These are phyloP conservation scores for Pythium utonaiense DNA, from an alignment of 352 stramenopile species.

Conservation along the genomic window DNA sequence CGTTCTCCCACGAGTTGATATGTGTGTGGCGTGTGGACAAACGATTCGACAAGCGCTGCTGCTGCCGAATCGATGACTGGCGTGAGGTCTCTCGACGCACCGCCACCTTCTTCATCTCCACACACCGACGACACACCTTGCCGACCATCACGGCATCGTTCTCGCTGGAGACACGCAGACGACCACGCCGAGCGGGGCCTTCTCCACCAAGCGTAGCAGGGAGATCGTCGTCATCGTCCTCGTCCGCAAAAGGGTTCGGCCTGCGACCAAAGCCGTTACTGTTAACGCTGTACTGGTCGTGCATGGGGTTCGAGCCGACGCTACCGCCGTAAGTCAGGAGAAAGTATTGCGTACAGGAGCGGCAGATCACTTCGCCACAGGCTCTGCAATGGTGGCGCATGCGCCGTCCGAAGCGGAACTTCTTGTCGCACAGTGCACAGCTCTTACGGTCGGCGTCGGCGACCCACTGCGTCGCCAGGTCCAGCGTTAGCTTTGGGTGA, in stretches of 20 bases:
- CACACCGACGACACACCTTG: slow-evolving; percentile 59
- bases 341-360: slow-evolving; percentile 26
- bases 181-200: background rate
- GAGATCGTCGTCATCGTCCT: slow-evolving; percentile 17
- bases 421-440: slow-evolving; percentile 58
- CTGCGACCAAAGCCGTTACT: background rate
- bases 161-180: slow-evolving; percentile 13
- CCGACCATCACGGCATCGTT: slow-evolving; percentile 37
- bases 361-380: slow-evolving; percentile 29
- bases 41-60: slow-evolving; percentile 2
- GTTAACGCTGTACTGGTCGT: slow-evolving; percentile 1
- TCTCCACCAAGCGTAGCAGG: slow-evolving; percentile 11
- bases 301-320: slow-evolving; percentile 14
- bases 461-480: slow-evolving; percentile 64
- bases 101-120: slow-evolving; percentile 44
- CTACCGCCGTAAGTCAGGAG: slow-evolving; percentile 16
- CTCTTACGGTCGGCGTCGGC: slow-evolving; percentile 45
- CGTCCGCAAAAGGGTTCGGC: background rate
- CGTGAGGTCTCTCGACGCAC: slow-evolving; percentile 23
- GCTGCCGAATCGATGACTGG: slow-evolving; percentile 14
- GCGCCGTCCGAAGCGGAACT: slow-evolving; percentile 52
- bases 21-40: background rate
- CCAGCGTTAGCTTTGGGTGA: slow-evolving; percentile 29
- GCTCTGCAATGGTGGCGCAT: slow-evolving; percentile 73
- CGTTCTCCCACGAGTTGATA: slow-evolving; percentile 13